A percentile compares a stretch with the other conserved stretches of the same genome.
phyloP scores from a whole-genome alignment of 768 basidiomycete species.

The Lepiota brunneoincarnata region DNA sequence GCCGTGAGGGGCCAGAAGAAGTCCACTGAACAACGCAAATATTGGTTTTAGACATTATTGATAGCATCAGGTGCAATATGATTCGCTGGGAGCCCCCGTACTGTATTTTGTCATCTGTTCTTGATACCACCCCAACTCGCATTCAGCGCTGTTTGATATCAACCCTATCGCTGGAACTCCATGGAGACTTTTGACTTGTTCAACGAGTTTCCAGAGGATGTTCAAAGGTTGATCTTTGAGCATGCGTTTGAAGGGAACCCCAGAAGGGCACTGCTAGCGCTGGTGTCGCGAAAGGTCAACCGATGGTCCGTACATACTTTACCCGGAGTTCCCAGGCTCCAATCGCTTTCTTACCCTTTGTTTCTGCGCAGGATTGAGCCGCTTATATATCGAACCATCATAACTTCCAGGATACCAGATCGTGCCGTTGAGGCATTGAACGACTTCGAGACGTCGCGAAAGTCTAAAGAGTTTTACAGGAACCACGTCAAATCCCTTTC shows the following conservation, averaged over 20 bases:
- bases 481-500: not conserved
- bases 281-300: constrained; percentile 1
- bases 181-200: not conserved
- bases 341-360: not conserved
- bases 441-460: not conserved
- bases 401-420: not conserved
- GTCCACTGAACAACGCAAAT: no score
- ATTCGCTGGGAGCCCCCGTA: no score
- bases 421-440: not conserved
- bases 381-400: constrained; percentile 2
- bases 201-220: not conserved
- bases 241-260: not conserved
- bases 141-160: no score
- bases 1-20: no score
- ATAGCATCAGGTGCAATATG: no score
- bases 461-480: not conserved
- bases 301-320: not conserved
- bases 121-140: no score
- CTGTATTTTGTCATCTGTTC: no score
- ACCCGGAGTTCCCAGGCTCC: no score
- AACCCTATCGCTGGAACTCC: not conserved
- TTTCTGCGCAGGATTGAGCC: not conserved
- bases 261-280: not conserved
- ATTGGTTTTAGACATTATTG: no score
- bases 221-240: constrained; percentile 4